Evolutionary conservation across 495 filamentous ascomycete genomes (phyloP), one percentile per base, ranked within the genome.

Genomic region (Aspergillus coremiiformis): DNA sequence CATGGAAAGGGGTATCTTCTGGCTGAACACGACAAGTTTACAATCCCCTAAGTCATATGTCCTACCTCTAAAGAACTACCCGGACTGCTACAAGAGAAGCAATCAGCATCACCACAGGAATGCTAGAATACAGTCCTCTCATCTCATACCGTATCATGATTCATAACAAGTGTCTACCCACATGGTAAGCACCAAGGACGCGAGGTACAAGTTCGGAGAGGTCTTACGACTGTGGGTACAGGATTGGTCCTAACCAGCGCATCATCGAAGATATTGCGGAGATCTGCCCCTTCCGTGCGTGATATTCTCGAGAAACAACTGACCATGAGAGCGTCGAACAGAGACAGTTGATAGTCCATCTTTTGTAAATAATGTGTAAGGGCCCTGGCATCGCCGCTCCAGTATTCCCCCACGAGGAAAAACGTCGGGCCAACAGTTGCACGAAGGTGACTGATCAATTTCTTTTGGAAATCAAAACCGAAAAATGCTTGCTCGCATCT

Each of bases 401-500:
- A 90, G 60, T 83, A 88, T 58, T 90, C 87, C 23, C 83, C 85
- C 8, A 91, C 84, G 17, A 86, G 69, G 58, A 87, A 87, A 66
- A 79, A 82, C 8, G 80, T 69, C 0, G 66, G 56, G 10, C 78
- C 77, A 32, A 75, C 65, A 0, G 65, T 58, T 12, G 69, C 55
- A 21, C 82, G 71, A 24, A 89, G 55, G 44, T 75, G 64, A 2
- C 66, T 60, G 23, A 86, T 74, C 53, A 87, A 85, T 3, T 78
- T 69, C 24, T 71, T 71, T 15, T 85, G 77, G 58, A 89, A 89
- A 0, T 71, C 70, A 46, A n/a, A n/a, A 79, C 74, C 11, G 79
- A 83, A 62, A 83, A 85, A 66, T 90, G 86, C 61, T 87, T 84
- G 17, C 82, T 78, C 12, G 85, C 86, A 63, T 90, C 86, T n/a